Percentiles rank a stretch among this genome's conserved stretches.
Evolutionary conservation across 179 eudicot genomes (phyloP).

Genomic region (Beta macrorhiza): DNA sequence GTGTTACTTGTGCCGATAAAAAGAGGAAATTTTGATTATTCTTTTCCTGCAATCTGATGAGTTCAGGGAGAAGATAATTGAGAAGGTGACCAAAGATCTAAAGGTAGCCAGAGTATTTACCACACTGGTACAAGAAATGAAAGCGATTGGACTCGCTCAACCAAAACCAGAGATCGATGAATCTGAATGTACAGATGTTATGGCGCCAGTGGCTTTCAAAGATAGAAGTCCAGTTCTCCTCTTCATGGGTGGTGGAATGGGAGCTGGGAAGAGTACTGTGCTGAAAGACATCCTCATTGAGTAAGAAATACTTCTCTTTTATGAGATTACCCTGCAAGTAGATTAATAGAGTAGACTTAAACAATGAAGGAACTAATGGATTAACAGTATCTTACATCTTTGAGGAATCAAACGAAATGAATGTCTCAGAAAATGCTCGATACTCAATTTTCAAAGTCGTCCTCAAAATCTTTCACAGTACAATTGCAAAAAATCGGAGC

Average conservation of each 20-base stretch:
- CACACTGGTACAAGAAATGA: conserved; percentile 95
- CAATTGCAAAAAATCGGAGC: not conserved
- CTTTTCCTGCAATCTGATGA: conserved; percentile 15
- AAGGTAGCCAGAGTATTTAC: conserved; percentile 93
- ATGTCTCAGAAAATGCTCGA: not conserved
- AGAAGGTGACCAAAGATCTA: conserved; percentile 83
- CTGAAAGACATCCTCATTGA: conserved; percentile 96
- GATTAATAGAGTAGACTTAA: not conserved
- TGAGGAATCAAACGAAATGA: not conserved
- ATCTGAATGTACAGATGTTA: conserved; percentile 88
- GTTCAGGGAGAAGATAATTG: conserved; percentile 84
- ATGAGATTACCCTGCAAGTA: conserved; percentile 10
- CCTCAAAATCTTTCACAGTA: not conserved
- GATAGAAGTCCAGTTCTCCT: conserved; percentile 96
- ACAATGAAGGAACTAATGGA: not conserved
- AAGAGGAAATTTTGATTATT: not conserved
- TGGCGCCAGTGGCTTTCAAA: conserved; percentile 93
- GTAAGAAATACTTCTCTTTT: conserved; percentile 41
- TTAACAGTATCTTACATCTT: not conserved
- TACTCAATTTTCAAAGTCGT: not conserved
- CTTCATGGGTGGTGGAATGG: conserved; percentile 99
- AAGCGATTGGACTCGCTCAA: conserved; percentile 74
- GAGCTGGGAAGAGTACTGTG: conserved; percentile 99
- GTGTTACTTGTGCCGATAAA: not conserved
- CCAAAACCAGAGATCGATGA: conserved; percentile 59